Evolutionary conservation across 1,284 basidiomycete genomes (phyloP), one percentile per base, ranked within the genome.

Genomic region (Ganoderma sinense): DNA sequence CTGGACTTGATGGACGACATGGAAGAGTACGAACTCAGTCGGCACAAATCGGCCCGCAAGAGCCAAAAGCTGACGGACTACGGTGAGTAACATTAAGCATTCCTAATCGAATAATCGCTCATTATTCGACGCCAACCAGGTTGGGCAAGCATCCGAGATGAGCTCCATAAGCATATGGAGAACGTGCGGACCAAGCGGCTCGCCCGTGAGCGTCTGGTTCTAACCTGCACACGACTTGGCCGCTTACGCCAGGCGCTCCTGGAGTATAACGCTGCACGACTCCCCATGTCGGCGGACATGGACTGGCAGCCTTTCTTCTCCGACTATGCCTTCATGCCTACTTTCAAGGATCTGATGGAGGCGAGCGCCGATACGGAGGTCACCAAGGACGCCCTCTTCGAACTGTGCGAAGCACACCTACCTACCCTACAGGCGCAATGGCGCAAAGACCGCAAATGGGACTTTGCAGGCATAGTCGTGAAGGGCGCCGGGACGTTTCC

Each of bases 41-140:
- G 26, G 26, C 55, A 59, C 14, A 59, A 61, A 14, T 23, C 18
- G 18, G 62, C 41, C 2, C 23, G 36, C 62, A 68, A 64, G 23
- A 40, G 56, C 26, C 53, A 64, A n/a, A 58, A 63, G 39, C 36
- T 68, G 23, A 68, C 67, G 8, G 45, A 64, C 11, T 16, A 45
- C 20, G 62, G 67, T 60, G 13, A 6, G 65, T 39, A 39, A 13
- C 3, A 26, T 14, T 2, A 23, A 14, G 8, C 13, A 26, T 26
- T 5, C 13, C 48, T 11, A 26, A 51, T 23, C 10, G 45, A 59
- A 39, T 31, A 8, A 16, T 31, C 66, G 16, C 33, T 31, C 29
- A 26, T 45, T 16, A n/a, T 16, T 7, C 20, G 23, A 1, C 41
- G 13, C 23, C 18, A 5, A 23, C 31, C 10, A 66, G 65, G 41